These are phyloP conservation scores for Fusarium sp. DNA, from an alignment of 2,329 filamentous ascomycete genomes.

Conservation along the genomic window DNA sequence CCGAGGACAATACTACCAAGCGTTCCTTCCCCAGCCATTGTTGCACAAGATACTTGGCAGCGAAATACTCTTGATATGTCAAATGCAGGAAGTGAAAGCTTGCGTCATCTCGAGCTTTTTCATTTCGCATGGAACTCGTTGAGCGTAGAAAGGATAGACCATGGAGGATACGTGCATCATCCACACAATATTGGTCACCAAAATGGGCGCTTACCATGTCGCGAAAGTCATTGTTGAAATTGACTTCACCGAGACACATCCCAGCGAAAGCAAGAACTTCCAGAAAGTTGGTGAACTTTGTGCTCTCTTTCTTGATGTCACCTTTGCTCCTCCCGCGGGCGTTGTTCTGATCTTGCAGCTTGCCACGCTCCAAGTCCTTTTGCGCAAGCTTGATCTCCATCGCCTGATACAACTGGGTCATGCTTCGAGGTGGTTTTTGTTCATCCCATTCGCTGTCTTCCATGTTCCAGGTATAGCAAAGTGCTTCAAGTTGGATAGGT, in stretches of 20 bases:
- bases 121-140: background rate
- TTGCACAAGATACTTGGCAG: background rate
- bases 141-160: background rate
- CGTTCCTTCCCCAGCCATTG: background rate
- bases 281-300: no score
- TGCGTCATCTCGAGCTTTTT: background rate
- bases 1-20: no score
- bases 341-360: no score
- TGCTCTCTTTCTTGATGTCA: no score
- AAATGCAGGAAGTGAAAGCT: background rate
- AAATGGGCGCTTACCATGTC: no score
- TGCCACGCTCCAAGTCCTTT: no score
- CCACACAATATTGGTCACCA: background rate
- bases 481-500: conserved; percentile 5
- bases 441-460: background rate
- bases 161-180: background rate
- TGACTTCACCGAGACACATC: no score
- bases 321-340: no score
- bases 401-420: conserved; percentile 1
- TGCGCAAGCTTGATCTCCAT: background rate
- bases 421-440: background rate
- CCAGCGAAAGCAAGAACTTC: no score
- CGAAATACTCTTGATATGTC: conserved; percentile 5
- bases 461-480: background rate
- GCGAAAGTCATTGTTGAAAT: no score